Percentiles rank a stretch among this genome's conserved stretches.
These are phyloP conservation scores for Saccharomycopsis lassenensis DNA, from an alignment of 805 yeast genomes.

Conservation along the genomic window DNA sequence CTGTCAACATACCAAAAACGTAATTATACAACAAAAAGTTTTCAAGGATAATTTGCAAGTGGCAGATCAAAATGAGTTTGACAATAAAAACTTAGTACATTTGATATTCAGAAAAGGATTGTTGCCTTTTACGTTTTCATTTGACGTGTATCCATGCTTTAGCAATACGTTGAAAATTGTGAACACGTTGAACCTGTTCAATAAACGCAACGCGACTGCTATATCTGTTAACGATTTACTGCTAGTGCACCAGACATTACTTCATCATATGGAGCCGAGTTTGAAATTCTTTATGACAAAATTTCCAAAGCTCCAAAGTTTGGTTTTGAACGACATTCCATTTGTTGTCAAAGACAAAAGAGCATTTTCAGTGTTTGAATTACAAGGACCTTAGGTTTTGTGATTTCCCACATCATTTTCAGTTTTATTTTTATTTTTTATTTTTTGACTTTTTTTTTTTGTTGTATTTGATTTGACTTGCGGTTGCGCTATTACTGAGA, in stretches of 20 bases:
- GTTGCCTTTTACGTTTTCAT: conserved; percentile 11
- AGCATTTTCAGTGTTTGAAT: no score
- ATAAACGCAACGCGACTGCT: neutral
- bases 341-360: conserved; percentile 6
- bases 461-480: neutral
- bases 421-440: neutral
- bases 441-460: neutral
- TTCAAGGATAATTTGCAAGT: neutral
- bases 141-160: conserved; percentile 15
- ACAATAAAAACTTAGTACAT: conserved; percentile 2
- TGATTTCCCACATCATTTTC: neutral
- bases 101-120: conserved; percentile 9
- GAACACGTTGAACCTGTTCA: conserved; percentile 2
- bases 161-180: conserved; percentile 1
- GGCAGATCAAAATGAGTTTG: conserved; percentile 6
- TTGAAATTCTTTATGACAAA: conserved; percentile 2
- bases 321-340: conserved; percentile 15
- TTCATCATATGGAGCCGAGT: conserved; percentile 10
- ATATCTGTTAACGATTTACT: conserved; percentile 3
- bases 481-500: no score
- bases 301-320: conserved; percentile 7
- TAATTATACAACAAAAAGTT: conserved; percentile 1
- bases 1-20: conserved; percentile 6
- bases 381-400: no score
- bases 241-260: conserved; percentile 6